These are phyloP conservation scores for Athelia sp. DNA, from an alignment of 1,284 basidiomycete genomes.

Conservation along the genomic window DNA sequence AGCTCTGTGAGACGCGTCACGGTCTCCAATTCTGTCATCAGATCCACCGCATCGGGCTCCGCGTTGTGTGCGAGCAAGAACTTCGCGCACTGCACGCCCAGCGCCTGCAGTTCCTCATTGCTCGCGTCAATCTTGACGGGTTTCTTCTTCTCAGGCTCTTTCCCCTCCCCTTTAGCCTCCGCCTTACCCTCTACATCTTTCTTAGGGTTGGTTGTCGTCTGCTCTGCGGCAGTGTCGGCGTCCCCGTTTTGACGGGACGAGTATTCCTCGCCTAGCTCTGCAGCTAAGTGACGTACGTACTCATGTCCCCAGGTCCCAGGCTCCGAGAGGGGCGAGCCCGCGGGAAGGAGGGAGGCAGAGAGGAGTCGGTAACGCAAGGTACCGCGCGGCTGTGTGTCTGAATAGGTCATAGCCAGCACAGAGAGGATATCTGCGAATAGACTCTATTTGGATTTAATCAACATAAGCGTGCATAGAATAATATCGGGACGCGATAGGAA, in stretches of 20 bases:
- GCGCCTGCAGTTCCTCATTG: slow-evolving; percentile 68
- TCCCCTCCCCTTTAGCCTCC: slow-evolving; percentile 21
- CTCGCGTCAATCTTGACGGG: slow-evolving; percentile 39
- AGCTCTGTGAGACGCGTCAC: slow-evolving; percentile 74
- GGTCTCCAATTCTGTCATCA: slow-evolving; percentile 92
- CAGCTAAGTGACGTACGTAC: slow-evolving; percentile 95
- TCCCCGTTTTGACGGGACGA: slow-evolving; percentile 51
- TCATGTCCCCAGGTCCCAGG: slow-evolving; percentile 99
- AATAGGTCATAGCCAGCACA: slow-evolving; percentile 99
- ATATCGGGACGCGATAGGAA: background rate
- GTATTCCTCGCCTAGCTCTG: slow-evolving; percentile 96
- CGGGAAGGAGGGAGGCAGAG: slow-evolving; percentile 66
- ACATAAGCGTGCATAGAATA: background rate
- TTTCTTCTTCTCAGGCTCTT: slow-evolving; percentile 14
- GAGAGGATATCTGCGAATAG: slow-evolving; percentile 98
- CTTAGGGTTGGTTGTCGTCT: slow-evolving; percentile 4
- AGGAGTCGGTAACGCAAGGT: slow-evolving; percentile 90
- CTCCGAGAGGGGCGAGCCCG: slow-evolving; percentile 67
- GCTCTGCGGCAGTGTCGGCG: slow-evolving; percentile 23
- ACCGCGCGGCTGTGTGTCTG: slow-evolving; percentile 91
- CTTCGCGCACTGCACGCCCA: slow-evolving; percentile 84
- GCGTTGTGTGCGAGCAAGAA: slow-evolving; percentile 96
- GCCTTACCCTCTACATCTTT: slow-evolving; percentile 18
- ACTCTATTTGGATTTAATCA: slow-evolving; percentile 38
- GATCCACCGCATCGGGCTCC: slow-evolving; percentile 97